phyloP scores from a whole-genome alignment of 768 basidiomycete species.

The Nidularia sp. region DNA sequence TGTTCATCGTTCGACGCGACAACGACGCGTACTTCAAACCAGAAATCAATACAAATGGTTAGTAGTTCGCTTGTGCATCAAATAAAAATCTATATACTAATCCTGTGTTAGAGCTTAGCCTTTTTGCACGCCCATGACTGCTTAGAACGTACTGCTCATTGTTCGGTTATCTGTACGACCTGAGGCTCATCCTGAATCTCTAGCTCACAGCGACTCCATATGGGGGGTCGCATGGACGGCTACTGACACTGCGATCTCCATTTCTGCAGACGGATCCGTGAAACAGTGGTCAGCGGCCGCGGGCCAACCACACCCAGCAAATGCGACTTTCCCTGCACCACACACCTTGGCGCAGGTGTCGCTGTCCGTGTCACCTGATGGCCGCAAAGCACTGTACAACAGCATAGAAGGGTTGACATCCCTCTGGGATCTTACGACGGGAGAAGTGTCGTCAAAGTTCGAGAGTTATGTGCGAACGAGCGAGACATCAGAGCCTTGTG shows the following conservation, averaged over 20 bases:
- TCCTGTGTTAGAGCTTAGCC: slow-evolving; percentile 53
- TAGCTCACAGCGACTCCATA: slow-evolving; percentile 77
- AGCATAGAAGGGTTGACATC: slow-evolving; percentile 81
- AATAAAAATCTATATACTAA: background rate
- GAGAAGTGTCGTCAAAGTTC: slow-evolving; percentile 55
- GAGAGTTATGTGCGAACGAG: slow-evolving; percentile 70
- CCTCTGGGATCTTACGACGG: slow-evolving; percentile 67
- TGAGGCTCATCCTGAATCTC: slow-evolving; percentile 23
- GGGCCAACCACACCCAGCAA: slow-evolving; percentile 53
- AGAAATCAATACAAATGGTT: background rate
- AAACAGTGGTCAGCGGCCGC: slow-evolving; percentile 69
- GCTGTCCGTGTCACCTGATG: slow-evolving; percentile 66
- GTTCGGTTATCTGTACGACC: slow-evolving; percentile 15
- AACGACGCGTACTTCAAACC: background rate
- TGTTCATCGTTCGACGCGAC: slow-evolving; percentile 14
- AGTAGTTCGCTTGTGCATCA: background rate
- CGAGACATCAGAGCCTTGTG: slow-evolving; percentile 66
- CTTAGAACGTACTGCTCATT: slow-evolving; percentile 62
- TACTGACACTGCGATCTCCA: slow-evolving; percentile 59
- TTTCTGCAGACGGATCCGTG: slow-evolving; percentile 75
- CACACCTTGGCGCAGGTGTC: slow-evolving; percentile 86
- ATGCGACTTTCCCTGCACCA: slow-evolving; percentile 50
- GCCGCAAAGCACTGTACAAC: slow-evolving; percentile 67
- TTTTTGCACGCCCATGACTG: slow-evolving; percentile 72
- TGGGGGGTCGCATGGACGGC: slow-evolving; percentile 78